Percentiles rank a stretch among this genome's conserved stretches.
These are phyloP conservation scores for Pseudonectria buxi DNA, from an alignment of 2,329 filamentous ascomycete genomes.

Conservation along the genomic window DNA sequence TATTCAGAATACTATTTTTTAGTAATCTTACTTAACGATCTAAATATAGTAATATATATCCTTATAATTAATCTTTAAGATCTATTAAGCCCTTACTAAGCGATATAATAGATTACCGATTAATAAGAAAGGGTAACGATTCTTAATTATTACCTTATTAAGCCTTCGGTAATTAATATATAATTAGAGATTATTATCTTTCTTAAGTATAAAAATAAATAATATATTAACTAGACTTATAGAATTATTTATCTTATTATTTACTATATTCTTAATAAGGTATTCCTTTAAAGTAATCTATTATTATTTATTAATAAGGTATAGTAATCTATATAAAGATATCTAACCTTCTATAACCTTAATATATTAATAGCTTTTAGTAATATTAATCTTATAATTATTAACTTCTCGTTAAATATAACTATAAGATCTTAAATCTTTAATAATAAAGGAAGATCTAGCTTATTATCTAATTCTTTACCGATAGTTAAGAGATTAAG, in stretches of 20 bases:
- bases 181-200: conserved; percentile 3
- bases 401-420: too few species aligned
- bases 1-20: conserved; percentile 7
- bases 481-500: too few species aligned
- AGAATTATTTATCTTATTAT: conserved; percentile 3
- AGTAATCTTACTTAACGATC: conserved; percentile 6
- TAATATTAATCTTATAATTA: too few species aligned
- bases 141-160: conserved; percentile 9
- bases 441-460: too few species aligned
- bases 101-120: conserved; percentile 5
- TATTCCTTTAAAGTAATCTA: conserved; percentile 5
- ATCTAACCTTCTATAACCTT: not conserved
- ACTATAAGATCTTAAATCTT: too few species aligned
- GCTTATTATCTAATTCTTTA: too few species aligned
- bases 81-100: conserved; percentile 2
- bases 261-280: conserved; percentile 5
- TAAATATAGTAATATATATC: conserved; percentile 9
- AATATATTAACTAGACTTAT: conserved; percentile 3
- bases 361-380: not conserved
- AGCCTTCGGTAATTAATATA: conserved; percentile 11
- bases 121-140: conserved; percentile 6
- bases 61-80: conserved; percentile 8
- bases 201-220: conserved; percentile 8
- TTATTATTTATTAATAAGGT: conserved; percentile 5
- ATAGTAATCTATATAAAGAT: not conserved